Evolutionary conservation across 768 basidiomycete genomes (phyloP), one percentile per base, ranked within the genome.

Genomic region (Scleroderma bovista): DNA sequence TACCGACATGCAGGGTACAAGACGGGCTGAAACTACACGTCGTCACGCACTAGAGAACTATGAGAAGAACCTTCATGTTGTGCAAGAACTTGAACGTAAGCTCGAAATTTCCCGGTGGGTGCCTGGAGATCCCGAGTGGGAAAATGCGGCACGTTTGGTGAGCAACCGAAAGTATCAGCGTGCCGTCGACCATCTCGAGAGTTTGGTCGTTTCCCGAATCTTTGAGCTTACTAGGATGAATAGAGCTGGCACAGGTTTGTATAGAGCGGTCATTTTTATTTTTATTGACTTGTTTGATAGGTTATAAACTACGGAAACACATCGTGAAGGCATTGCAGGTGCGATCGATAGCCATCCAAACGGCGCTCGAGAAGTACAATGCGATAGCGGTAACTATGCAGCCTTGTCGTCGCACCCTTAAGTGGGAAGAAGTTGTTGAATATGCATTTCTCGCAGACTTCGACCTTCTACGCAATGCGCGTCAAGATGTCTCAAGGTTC

Each of bases 181-280:
- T 1, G 41, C 31, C 9, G 17, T 69, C 1, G 62, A 68, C 26
- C 49, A 61, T 6, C 57, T 71, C 0, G 61, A 71, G 31, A 51
- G 56, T 7, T 54, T 70, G 1, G 65, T 69, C 1, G 63, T 68
- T 0, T 62, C 63, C 51, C 46, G 59, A 0, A 49, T 70, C 0
- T 62, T 69, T 41, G 64, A 71, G 47, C 50, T 71, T 2, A 44
- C 54, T 4, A 70, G 66, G 51, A 44, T 64, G 13, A 47, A 45
- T 0, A 16, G 50, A 23, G 53, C 43, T 3, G 55, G 55, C 1
- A 56, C 52, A 26, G 55, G 55, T 56, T 19, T 23, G 39, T 22
- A 41, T 22, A 11, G 20, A 17, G 19, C 10, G 38, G 10, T 39
- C n/a, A 4, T 17, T 12, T 8, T 12, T 20, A 12, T 12, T 20